These are phyloP conservation scores for Vigna nakashimae DNA, from an alignment of 306 rosid genomes.

Conservation along the genomic window DNA sequence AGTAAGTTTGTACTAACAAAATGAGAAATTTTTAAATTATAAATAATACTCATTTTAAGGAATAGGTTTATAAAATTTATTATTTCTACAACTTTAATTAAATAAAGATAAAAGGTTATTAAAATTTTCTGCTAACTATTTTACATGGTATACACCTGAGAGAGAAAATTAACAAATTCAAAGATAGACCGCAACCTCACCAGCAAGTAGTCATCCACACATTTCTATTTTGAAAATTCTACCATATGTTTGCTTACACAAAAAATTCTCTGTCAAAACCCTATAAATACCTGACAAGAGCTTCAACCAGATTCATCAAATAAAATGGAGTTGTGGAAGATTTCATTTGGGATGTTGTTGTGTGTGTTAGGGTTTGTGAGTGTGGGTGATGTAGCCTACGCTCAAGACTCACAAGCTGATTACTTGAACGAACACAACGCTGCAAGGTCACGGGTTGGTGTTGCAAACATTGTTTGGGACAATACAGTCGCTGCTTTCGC, in stretches of 20 bases:
- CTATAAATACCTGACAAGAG: neutral
- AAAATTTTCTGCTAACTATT: no score
- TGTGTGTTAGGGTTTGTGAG: conserved; percentile 14
- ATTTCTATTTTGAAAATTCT: neutral
- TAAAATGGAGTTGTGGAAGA: neutral
- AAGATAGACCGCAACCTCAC: neutral
- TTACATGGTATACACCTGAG: no score
- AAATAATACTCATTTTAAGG: no score
- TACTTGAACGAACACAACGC: conserved; percentile 50
- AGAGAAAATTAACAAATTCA: no score
- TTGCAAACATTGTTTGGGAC: conserved; percentile 46
- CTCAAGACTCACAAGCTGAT: conserved; percentile 47
- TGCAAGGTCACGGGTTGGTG: conserved; percentile 45
- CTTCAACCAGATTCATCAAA: neutral
- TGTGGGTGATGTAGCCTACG: neutral
- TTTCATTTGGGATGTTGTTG: neutral
- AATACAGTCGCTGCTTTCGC: conserved; percentile 42
- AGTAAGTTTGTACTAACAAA: no score
- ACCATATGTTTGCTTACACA: neutral
- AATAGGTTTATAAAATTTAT: no score
- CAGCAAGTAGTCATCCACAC: neutral
- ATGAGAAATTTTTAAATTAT: no score
- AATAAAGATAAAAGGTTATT: no score
- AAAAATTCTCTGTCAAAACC: neutral
- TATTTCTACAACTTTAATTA: no score